Percentiles rank a stretch among this genome's conserved stretches.
phyloP scores from a whole-genome alignment of 345 rosid genomes.

The Eucalyptus marginata region DNA sequence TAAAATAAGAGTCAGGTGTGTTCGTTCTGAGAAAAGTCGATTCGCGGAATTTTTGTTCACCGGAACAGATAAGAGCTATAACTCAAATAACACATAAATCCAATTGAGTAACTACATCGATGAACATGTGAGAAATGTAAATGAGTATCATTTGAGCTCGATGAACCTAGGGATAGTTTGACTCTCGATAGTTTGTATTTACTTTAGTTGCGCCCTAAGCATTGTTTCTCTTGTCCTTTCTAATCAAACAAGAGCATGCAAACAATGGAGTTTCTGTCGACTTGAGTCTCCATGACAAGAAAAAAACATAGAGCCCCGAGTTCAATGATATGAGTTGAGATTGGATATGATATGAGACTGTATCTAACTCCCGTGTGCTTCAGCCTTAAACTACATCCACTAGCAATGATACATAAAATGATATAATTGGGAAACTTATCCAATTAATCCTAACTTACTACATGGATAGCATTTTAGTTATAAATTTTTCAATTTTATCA shows the following conservation, averaged over 20 bases:
- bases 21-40: neutral
- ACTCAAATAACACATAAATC: neutral
- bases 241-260: neutral
- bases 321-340: neutral
- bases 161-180: neutral
- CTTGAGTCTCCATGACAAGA: neutral
- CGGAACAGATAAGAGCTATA: neutral
- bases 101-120: neutral
- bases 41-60: neutral
- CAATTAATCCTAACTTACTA: too few species aligned
- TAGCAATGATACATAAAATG: neutral
- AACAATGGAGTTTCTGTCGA: neutral
- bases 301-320: neutral
- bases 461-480: neutral
- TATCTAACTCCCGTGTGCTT: neutral
- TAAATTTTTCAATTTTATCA: too few species aligned
- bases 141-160: neutral
- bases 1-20: neutral
- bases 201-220: neutral
- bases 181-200: neutral
- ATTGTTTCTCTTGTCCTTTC: neutral
- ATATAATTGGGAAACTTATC: neutral
- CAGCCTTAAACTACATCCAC: neutral
- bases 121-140: neutral
- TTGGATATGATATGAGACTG: neutral